A percentile compares a stretch with the other conserved stretches of the same genome.
phyloP scores from a whole-genome alignment of 2,329 filamentous ascomycete genomes.

The Gliomastix tumulicola region DNA sequence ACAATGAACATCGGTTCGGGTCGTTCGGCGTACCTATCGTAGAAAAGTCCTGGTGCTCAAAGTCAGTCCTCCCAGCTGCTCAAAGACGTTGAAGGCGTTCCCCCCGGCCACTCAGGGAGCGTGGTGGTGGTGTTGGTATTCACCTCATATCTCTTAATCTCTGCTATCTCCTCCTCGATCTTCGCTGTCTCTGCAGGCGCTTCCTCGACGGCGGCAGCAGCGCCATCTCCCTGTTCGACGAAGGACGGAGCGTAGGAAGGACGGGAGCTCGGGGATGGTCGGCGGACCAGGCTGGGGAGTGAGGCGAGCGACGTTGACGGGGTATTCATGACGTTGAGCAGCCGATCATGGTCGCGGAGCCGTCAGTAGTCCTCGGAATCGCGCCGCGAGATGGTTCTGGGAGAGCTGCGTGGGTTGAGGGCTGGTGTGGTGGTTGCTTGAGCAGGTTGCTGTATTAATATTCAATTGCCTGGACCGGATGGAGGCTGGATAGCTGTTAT shows the following conservation, averaged over 20 bases:
- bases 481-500: no score
- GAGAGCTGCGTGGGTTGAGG: background rate
- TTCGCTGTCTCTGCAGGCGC: conserved; percentile 51
- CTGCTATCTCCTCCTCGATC: conserved; percentile 89
- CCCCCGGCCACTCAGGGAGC: no score
- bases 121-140: no score
- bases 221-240: conserved; percentile 59
- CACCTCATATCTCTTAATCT: conserved; percentile 95
- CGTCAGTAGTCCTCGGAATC: background rate
- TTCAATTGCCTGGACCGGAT: no score
- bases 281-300: conserved; percentile 29
- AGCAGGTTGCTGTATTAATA: no score
- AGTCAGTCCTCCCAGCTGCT: conserved; percentile 6
- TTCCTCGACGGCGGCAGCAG: no score
- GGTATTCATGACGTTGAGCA: conserved; percentile 36
- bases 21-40: conserved; percentile 62
- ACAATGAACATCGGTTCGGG: no score
- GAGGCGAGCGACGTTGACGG: conserved; percentile 43
- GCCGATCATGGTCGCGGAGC: conserved; percentile 26
- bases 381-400: background rate
- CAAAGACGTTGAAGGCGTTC: no score
- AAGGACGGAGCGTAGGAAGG: conserved; percentile 62
- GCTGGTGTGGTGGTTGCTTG: no score
- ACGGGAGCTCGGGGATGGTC: conserved; percentile 55
- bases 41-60: conserved; percentile 65